Percentiles rank a stretch among this genome's conserved stretches.
Evolutionary conservation across 1,284 basidiomycete species (phyloP).

Genomic region (Austroboletus rostrupii): DNA sequence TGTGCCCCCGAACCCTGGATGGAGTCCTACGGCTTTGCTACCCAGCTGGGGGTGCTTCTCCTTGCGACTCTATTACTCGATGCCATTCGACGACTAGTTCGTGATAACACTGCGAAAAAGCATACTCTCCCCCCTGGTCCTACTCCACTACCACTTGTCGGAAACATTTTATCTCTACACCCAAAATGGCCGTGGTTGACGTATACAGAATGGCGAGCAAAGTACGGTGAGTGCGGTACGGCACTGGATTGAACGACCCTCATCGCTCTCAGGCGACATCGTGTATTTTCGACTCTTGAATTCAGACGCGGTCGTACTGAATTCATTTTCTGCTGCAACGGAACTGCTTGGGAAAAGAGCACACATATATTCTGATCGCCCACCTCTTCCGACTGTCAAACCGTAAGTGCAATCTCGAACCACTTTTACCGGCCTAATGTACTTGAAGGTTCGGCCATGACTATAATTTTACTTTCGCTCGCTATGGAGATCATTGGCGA

Average conservation of each 20-base stretch:
- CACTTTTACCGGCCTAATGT: not conserved
- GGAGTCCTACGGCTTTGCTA: not conserved
- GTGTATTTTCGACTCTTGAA: slow-evolving; percentile 13
- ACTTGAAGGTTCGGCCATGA: slow-evolving; percentile 1
- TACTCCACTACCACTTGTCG: slow-evolving; percentile 9
- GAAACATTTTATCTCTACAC: slow-evolving; percentile 9
- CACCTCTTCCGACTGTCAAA: slow-evolving; percentile 4
- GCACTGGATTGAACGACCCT: not conserved
- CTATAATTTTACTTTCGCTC: not conserved
- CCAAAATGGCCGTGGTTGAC: slow-evolving; percentile 10
- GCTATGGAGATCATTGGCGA: slow-evolving; percentile 3
- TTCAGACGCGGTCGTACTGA: slow-evolving; percentile 10
- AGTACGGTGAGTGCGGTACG: slow-evolving; percentile 7
- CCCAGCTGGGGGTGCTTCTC: too few relatives aligned
- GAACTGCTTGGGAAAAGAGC: slow-evolving; percentile 18
- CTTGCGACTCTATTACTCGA: not conserved
- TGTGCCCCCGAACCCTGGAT: too few relatives aligned
- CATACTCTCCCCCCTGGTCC: slow-evolving; percentile 5
- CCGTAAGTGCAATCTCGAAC: slow-evolving; percentile 6
- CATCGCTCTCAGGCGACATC: slow-evolving; percentile 5
- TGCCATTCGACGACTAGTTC: not conserved
- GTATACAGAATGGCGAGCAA: slow-evolving; percentile 7
- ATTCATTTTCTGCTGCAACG: not conserved
- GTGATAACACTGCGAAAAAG: not conserved
- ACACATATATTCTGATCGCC: slow-evolving; percentile 7